phyloP scores from a whole-genome alignment of 2,329 filamentous ascomycete species.

The Fonsecaea multimorphosa region DNA sequence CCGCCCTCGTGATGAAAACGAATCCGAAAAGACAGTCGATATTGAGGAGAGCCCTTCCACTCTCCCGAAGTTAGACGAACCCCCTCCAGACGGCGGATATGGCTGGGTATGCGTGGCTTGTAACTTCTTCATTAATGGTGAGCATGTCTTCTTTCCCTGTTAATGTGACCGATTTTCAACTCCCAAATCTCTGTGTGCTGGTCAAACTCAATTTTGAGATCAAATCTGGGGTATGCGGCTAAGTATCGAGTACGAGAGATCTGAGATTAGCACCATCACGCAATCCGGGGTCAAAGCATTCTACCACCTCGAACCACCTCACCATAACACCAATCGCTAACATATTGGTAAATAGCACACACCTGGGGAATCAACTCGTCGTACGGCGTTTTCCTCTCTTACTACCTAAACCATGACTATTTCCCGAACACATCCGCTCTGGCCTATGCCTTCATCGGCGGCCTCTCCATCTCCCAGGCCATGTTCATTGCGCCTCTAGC shows the following conservation, averaged over 20 bases:
- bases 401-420: slow-evolving; percentile 62
- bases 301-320: slow-evolving; percentile 1
- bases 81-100: slow-evolving; percentile 63
- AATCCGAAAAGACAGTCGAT: slow-evolving; percentile 28
- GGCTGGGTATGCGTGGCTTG: slow-evolving; percentile 66
- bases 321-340: slow-evolving; percentile 13
- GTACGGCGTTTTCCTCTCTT: slow-evolving; percentile 65
- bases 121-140: slow-evolving; percentile 64
- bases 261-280: slow-evolving; percentile 16
- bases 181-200: background rate
- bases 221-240: slow-evolving; percentile 20
- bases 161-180: background rate
- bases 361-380: slow-evolving; percentile 75
- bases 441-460: slow-evolving; percentile 66
- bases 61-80: slow-evolving; percentile 39
- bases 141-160: slow-evolving; percentile 8
- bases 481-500: slow-evolving; percentile 64
- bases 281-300: slow-evolving; percentile 15
- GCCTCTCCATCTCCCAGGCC: slow-evolving; percentile 64
- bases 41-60: slow-evolving; percentile 27
- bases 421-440: slow-evolving; percentile 63
- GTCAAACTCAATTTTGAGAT: slow-evolving; percentile 17
- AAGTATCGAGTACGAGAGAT: background rate
- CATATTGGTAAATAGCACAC: slow-evolving; percentile 51
- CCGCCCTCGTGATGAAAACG: slow-evolving; percentile 14